Conservation (phyloP, 176 grass and related monocot genomes). For the Oryza brachyantha region DNA sequence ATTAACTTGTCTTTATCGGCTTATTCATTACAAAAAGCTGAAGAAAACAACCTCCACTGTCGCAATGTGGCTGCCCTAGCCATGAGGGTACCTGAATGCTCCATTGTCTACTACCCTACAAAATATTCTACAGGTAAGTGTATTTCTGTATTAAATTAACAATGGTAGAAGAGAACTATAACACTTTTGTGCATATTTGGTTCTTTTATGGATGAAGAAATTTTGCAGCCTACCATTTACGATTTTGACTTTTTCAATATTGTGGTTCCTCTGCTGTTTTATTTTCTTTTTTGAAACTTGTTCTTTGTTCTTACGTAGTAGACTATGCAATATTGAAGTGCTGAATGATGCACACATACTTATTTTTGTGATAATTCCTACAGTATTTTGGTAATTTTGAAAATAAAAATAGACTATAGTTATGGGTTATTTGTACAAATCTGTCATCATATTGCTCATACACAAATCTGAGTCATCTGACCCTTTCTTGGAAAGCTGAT, state of each 20-base stretch:
- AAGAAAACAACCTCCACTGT: neutral
- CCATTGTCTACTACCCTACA: neutral
- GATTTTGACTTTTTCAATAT: neutral
- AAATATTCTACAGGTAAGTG: neutral
- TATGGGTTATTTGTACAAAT: neutral
- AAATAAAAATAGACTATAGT: neutral
- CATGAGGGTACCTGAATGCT: neutral
- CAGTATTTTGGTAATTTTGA: neutral
- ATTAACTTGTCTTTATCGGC: neutral
- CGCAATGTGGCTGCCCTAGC: conserved; percentile 13
- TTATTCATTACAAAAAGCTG: conserved; percentile 28
- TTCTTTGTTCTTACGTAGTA: neutral
- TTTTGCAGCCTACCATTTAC: neutral
- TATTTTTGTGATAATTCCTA: neutral
- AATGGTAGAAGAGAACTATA: neutral
- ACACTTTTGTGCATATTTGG: neutral
- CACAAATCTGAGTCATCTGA: neutral
- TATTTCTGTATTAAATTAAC: neutral
- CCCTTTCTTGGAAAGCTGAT: neutral
- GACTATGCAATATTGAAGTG: neutral
- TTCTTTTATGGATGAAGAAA: neutral
- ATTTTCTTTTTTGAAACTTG: too few relatives aligned
- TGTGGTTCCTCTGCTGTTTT: neutral
- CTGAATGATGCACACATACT: neutral
- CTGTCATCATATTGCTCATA: neutral